These are phyloP conservation scores for Agarophyton chilense DNA, from an alignment of 23 red algal genomes.

Conservation along the genomic window DNA sequence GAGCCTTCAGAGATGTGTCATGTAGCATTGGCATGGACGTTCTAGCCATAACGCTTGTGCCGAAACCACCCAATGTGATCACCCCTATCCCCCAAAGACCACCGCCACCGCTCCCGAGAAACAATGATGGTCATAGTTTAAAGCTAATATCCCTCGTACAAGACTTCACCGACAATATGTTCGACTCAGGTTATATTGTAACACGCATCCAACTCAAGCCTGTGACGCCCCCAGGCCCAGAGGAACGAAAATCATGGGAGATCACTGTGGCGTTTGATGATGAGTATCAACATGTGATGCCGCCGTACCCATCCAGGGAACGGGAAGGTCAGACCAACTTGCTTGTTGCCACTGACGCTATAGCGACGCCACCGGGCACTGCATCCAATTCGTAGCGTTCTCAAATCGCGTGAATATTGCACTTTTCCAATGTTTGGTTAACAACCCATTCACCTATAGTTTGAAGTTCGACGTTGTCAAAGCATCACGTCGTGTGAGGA, in stretches of 20 bases:
- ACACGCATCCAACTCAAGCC: slow-evolving; percentile 40
- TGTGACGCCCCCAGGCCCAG: background rate
- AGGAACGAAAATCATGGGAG: slow-evolving; percentile 5
- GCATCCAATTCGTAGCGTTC: background rate
- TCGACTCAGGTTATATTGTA: slow-evolving; percentile 35
- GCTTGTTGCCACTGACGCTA: background rate
- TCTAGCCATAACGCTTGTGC: slow-evolving; percentile 11
- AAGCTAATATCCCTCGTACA: slow-evolving; percentile 43
- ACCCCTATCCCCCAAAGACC: background rate
- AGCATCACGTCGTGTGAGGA: too few species aligned
- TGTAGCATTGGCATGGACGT: slow-evolving; percentile 59
- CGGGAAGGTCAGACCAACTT: background rate
- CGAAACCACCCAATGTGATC: background rate
- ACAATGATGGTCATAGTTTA: background rate
- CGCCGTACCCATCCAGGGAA: background rate
- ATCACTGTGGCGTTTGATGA: slow-evolving; percentile 20
- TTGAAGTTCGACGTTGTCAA: too few species aligned
- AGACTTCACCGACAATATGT: slow-evolving; percentile 36
- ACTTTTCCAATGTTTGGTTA: too few species aligned
- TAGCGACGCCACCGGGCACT: background rate
- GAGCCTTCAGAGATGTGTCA: slow-evolving; percentile 49
- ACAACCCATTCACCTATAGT: too few species aligned
- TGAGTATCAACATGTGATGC: slow-evolving; percentile 20
- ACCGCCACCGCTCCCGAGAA: slow-evolving; percentile 1
- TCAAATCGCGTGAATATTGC: background rate